phyloP scores from a whole-genome alignment of 164 flowering plant genomes.

The Cinnamomum chago region DNA sequence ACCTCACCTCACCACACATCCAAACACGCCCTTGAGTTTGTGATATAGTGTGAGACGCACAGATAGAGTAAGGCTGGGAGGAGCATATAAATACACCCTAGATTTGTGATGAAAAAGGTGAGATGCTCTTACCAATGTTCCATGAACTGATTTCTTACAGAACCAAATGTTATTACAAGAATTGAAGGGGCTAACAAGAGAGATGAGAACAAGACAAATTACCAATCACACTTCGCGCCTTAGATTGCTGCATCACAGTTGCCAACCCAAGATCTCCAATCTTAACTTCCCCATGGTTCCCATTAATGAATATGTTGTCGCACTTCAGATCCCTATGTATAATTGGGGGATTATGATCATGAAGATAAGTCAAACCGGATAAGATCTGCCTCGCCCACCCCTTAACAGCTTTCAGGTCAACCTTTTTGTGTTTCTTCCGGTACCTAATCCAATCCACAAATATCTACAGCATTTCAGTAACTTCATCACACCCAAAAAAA shows the following conservation, averaged over 20 bases:
- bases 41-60: no score
- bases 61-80: not conserved
- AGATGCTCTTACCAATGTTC: not conserved
- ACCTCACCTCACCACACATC: no score
- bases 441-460: slow-evolving; percentile 30
- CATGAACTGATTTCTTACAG: not conserved
- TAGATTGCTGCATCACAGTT: slow-evolving; percentile 49
- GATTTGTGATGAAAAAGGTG: not conserved
- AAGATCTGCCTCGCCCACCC: slow-evolving; percentile 70
- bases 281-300: slow-evolving; percentile 64
- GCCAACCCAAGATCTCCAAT: slow-evolving; percentile 73
- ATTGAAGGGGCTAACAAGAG: not conserved
- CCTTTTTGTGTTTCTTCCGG: slow-evolving; percentile 53
- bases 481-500: not conserved
- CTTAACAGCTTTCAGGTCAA: slow-evolving; percentile 62
- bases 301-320: slow-evolving; percentile 65
- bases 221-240: slow-evolving; percentile 56
- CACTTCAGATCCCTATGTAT: slow-evolving; percentile 70
- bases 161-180: not conserved
- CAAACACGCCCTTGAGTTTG: no score
- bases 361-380: slow-evolving; percentile 53
- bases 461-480: slow-evolving; percentile 4
- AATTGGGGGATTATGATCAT: slow-evolving; percentile 55
- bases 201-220: slow-evolving; percentile 1
- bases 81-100: not conserved